These are phyloP conservation scores for Silene uniflora DNA, from an alignment of 148 eudicot genomes.

Conservation along the genomic window DNA sequence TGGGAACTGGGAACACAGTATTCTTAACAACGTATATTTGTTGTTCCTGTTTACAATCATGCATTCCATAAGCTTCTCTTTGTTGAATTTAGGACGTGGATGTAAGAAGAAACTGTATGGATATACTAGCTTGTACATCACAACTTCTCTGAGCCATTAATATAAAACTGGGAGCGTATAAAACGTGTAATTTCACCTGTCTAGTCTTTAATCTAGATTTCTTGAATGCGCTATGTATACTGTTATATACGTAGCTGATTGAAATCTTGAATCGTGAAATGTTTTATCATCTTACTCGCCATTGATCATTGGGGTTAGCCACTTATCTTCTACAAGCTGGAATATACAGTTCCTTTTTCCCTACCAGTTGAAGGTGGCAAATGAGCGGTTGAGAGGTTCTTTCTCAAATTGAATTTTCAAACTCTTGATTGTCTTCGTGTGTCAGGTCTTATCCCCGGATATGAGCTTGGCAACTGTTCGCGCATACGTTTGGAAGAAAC, in stretches of 20 bases:
- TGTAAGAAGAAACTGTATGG: neutral
- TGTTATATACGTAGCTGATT: neutral
- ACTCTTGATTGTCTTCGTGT: constrained; percentile 3
- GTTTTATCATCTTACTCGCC: neutral
- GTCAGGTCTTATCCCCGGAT: constrained; percentile 82
- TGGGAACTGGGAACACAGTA: neutral
- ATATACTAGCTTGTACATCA: neutral
- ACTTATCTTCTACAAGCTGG: no score
- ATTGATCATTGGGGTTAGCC: neutral
- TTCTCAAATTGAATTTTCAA: neutral
- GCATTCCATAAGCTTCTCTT: neutral
- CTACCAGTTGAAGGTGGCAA: neutral
- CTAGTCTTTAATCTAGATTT: no score
- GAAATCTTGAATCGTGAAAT: neutral
- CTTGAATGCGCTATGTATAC: no score
- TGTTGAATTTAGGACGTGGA: neutral
- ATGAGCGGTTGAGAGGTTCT: neutral
- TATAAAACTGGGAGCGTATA: neutral
- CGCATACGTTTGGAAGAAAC: constrained; percentile 86
- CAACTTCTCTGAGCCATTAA: constrained; percentile 1
- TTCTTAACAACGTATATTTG: neutral
- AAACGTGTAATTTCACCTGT: neutral
- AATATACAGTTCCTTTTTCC: no score
- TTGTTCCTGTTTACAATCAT: neutral
- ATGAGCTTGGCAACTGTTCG: constrained; percentile 98